Evolutionary conservation across 805 yeast species (phyloP), one percentile per base, ranked within the genome.

Genomic region (Komagataella pseudopastoris): DNA sequence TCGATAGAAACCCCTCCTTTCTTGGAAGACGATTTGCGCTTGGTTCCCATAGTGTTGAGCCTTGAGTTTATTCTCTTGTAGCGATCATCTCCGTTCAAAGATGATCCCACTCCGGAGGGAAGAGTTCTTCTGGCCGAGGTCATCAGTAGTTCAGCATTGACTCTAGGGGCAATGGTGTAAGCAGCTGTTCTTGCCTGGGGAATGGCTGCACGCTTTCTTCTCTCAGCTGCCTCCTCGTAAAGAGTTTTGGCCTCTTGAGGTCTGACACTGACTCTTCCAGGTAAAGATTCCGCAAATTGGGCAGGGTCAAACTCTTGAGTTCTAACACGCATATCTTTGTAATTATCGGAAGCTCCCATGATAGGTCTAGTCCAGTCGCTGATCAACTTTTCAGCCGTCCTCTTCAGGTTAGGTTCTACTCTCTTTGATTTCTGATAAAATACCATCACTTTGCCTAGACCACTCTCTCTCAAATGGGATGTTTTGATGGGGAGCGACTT

Each of bases 301-400:
- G 72, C 74, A 62, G 78, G 77, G 64, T 84, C 85, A 67, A 86
- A 89, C 48, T 78, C 80, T 55, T 80, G 77, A 55, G 81, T 76
- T 59, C 76, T 77, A 54, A 91, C 83, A 55, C 80, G 74, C 68
- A 87, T 82, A 67, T 91, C 96, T 65, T 93, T 82, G 71, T 90
- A 91, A 60, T 90, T 88, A 67, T 91, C 98, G 3, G 95, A 84
- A 54, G 96, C 84, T 58, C 96, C 96, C 76, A 93, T 87, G 55
- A 93, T 88, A 47, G 99, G 99, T 68, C 99, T 80, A 6, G 97
- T 91, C 99, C 99, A 93, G 65, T 89, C 95, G 23, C 96, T 96
- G 57, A 93, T 85, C 54, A 93, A 71, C 63, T 81, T 81, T 62
- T 93, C 98, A 5, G 96, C 98, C 45, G 83, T 75, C 63, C 95